Percentiles rank a stretch among this genome's conserved stretches.
These are phyloP conservation scores for Coffea humblotiana DNA, from an alignment of 305 asterid genomes.

Conservation along the genomic window DNA sequence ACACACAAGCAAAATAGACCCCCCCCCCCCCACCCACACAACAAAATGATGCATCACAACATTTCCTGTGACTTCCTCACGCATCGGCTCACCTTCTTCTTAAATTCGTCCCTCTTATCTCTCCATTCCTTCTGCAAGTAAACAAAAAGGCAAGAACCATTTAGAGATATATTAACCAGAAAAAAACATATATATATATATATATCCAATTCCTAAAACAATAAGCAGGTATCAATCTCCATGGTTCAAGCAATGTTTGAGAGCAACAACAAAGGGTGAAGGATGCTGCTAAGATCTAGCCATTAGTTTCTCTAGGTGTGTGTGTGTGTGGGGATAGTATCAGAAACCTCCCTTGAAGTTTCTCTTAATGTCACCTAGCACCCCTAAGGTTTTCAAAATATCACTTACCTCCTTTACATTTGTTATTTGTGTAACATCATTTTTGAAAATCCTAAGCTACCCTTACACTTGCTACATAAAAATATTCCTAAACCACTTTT, in stretches of 20 bases:
- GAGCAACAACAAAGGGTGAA: background rate
- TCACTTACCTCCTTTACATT: too few species aligned
- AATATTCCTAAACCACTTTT: too few species aligned
- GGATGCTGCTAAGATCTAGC: background rate
- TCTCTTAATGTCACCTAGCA: too few species aligned
- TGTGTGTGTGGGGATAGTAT: too few species aligned
- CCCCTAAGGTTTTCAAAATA: too few species aligned
- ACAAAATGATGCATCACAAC: conserved; percentile 2
- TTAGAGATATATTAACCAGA: background rate
- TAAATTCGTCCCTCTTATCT: conserved; percentile 25
- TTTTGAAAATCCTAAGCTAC: too few species aligned
- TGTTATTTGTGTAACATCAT: too few species aligned
- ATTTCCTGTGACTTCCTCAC: conserved; percentile 31
- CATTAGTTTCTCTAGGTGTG: background rate
- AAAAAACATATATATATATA: too few species aligned
- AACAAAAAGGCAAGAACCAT: background rate
- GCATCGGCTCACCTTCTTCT: conserved; percentile 29
- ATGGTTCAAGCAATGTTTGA: background rate
- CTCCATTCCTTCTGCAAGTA: conserved; percentile 30
- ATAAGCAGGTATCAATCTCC: background rate
- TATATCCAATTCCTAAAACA: background rate
- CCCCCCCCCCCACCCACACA: background rate
- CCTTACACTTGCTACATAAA: too few species aligned
- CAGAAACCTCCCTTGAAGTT: too few species aligned
- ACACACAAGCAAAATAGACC: background rate